Conservation (phyloP, 1,284 basidiomycete genomes). For the Sphaerobolus stellatus region DNA sequence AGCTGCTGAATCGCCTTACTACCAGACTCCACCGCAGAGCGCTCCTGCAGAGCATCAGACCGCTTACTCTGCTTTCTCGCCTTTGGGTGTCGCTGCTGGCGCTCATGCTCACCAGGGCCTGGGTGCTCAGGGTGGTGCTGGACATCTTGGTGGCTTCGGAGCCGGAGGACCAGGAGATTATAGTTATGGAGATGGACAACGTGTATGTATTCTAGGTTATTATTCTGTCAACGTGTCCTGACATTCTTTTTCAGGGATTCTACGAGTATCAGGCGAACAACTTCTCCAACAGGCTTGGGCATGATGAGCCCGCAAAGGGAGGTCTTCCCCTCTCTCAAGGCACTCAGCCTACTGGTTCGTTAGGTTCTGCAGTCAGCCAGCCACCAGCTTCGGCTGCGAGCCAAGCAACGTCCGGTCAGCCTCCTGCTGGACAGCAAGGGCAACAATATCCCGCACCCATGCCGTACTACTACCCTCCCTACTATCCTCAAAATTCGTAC, state of each 20-base stretch:
- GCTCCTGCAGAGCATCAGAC: conserved; percentile 62
- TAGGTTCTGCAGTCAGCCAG: conserved; percentile 41
- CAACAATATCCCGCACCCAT: conserved; percentile 39
- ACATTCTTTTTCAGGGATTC: conserved; percentile 52
- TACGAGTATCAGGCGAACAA: conserved; percentile 66
- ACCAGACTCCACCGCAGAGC: conserved; percentile 61
- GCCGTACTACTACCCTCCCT: conserved; percentile 62
- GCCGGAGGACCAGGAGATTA: conserved; percentile 51
- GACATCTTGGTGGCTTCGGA: conserved; percentile 59
- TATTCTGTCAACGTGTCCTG: conserved; percentile 12
- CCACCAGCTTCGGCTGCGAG: conserved; percentile 50
- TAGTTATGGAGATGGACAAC: conserved; percentile 60
- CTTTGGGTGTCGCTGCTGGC: conserved; percentile 52
- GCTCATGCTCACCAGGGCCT: conserved; percentile 35
- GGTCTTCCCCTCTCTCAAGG: conserved; percentile 48
- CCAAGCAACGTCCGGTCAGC: conserved; percentile 60
- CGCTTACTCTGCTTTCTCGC: conserved; percentile 41
- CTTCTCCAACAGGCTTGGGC: conserved; percentile 63
- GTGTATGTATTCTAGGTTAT: conserved; percentile 44
- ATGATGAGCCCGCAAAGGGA: conserved; percentile 67
- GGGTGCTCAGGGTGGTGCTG: conserved; percentile 51
- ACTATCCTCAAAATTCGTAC: conserved; percentile 73
- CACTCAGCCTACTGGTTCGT: conserved; percentile 32
- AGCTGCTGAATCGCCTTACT: conserved; percentile 69
- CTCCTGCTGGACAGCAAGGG: conserved; percentile 28